phyloP scores from a whole-genome alignment of 1,284 basidiomycete genomes.

The Trichosporon inkin region DNA sequence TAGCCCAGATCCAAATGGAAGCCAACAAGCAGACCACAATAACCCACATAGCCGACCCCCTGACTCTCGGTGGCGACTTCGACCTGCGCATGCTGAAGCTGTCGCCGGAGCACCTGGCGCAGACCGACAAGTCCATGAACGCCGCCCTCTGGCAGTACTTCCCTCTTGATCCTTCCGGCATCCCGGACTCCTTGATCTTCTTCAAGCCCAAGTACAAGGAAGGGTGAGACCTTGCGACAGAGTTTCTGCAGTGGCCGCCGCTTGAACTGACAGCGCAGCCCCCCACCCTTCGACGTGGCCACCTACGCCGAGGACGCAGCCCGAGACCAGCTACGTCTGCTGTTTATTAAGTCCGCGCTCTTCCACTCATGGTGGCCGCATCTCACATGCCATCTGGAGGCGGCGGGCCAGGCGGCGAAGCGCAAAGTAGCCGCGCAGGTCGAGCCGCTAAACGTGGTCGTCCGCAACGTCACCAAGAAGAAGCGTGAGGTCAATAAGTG shows the following conservation, averaged over 20 bases:
- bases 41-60: neutral
- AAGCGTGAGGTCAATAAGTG: too few species aligned
- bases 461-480: too few species aligned
- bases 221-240: neutral
- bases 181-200: neutral
- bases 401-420: too few species aligned
- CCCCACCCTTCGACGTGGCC: neutral
- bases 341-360: neutral
- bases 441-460: too few species aligned
- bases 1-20: too few species aligned
- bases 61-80: neutral
- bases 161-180: neutral
- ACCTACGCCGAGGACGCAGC: neutral
- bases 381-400: too few species aligned
- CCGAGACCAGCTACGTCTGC: neutral
- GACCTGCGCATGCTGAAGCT: neutral
- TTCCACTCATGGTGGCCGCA: neutral
- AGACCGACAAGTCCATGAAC: neutral
- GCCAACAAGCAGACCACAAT: too few species aligned
- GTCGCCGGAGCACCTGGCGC: neutral
- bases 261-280: neutral
- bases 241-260: neutral
- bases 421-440: too few species aligned
- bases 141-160: neutral
- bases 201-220: neutral